These are phyloP conservation scores for Avena eriantha DNA, from an alignment of 176 grass and related monocot species.

Conservation along the genomic window DNA sequence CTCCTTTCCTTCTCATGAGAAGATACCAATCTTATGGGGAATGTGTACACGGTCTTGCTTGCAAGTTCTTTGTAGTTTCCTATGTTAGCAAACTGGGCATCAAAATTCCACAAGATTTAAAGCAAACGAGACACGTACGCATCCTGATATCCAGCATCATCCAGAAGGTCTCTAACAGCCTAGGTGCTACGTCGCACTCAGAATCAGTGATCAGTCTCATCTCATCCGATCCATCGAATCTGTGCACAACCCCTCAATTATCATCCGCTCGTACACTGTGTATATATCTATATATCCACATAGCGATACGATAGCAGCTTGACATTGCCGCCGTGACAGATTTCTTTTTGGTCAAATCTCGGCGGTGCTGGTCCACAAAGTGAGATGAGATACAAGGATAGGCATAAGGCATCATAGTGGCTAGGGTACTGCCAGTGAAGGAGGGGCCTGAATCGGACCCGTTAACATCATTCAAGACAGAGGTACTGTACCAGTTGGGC, in stretches of 20 bases:
- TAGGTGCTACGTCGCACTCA: background rate
- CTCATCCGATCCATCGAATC: background rate
- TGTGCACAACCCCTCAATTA: conserved; percentile 12
- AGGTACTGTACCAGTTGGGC: background rate
- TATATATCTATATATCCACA: background rate
- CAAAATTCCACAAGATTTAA: background rate
- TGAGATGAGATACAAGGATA: background rate
- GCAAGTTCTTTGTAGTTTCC: background rate
- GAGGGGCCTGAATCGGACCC: background rate
- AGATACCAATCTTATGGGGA: background rate
- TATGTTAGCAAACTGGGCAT: background rate
- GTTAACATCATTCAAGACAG: background rate
- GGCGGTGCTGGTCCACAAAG: background rate
- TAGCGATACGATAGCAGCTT: background rate
- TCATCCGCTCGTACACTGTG: background rate
- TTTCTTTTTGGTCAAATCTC: conserved; percentile 6
- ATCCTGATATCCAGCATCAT: background rate
- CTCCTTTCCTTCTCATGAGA: background rate
- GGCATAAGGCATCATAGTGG: background rate
- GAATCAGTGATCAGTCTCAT: conserved; percentile 15
- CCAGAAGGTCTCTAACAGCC: background rate
- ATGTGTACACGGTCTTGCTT: no score
- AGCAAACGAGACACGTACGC: background rate
- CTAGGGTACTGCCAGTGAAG: background rate
- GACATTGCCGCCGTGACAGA: background rate